Evolutionary conservation across 176 grass and related monocot genomes (phyloP), one percentile per base, ranked within the genome.

Genomic region (Rhynchospora breviuscula): DNA sequence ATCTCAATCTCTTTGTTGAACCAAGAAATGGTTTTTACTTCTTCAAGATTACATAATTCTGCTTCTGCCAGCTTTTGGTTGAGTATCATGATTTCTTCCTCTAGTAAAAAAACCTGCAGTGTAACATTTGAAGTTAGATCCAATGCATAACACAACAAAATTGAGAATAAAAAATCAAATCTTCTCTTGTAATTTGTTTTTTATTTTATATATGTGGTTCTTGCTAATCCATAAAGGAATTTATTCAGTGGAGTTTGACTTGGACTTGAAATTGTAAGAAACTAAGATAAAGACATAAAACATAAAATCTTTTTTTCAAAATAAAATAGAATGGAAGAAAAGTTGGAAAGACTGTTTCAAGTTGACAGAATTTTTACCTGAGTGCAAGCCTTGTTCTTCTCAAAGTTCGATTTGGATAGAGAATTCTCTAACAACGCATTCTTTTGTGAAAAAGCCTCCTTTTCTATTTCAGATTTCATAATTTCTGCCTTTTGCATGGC

Each of bases 331-430:
- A 68, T 40, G 35, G 35, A 40, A 40, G 35, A 40, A 40, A 40
- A 40, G 35, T 40, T 40, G 35, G 31, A 31, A 45, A 51, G 26
- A 47, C 52, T 26, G 52, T 14, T 53, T 19, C n/a, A 75, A 53
- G 8, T 25, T 75, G 51, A 75, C 46, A 81, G 35, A 65, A 63
- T 29, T 2, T 65, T 0, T 79, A 78, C 54, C 80, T 88, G 86
- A 84, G 86, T 21, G 25, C 66, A 35, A 85, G 81, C 18, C 26
- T 35, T 35, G 22, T 85, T 17, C 25, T 58, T 88, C 59, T 85
- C 79, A 44, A 46, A 49, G 1, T 81, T 81, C 65, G 59, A 35
- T 14, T 63, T 46, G 4, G n/a, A 81, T 23, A 65, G 79, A 65
- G 59, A 23, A 19, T 11, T 65, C 59, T 81, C 79, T 63, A 81